Evolutionary conservation across 208 protist species (phyloP).

Genomic region (Strigomonas galati): DNA sequence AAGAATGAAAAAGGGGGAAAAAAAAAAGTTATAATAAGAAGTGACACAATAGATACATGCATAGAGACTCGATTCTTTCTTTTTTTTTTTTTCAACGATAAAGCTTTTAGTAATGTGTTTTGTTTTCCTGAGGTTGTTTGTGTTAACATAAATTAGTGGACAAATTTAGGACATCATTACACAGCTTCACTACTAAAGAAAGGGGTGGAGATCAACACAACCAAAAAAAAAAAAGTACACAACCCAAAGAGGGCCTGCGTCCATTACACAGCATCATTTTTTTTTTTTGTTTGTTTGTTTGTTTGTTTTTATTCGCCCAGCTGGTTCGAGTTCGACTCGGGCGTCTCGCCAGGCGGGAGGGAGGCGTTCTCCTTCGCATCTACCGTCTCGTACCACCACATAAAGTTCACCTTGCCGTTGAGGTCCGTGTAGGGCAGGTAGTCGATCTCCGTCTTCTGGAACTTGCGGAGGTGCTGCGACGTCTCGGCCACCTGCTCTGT

Average conservation of each 20-base stretch:
- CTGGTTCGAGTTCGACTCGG: slow-evolving; percentile 3
- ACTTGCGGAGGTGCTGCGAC: slow-evolving; percentile 62
- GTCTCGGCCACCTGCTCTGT: slow-evolving; percentile 65
- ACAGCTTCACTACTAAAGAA: too few relatives aligned
- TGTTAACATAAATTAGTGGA: too few relatives aligned
- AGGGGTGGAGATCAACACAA: slow-evolving; percentile 8
- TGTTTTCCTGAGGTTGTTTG: too few relatives aligned
- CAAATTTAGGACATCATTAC: too few relatives aligned
- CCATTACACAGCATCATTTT: too few relatives aligned
- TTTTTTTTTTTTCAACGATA: too few relatives aligned
- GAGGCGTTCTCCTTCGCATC: slow-evolving; percentile 30
- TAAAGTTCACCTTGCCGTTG: slow-evolving; percentile 92
- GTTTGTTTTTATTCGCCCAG: slow-evolving; percentile 21
- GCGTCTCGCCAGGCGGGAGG: slow-evolving; percentile 29
- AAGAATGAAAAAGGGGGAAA: slow-evolving; percentile 20
- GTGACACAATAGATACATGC: too few relatives aligned
- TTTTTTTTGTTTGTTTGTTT: not conserved
- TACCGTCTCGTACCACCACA: slow-evolving; percentile 92
- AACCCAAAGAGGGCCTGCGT: not conserved
- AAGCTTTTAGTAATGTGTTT: too few relatives aligned
- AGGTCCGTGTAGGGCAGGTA: slow-evolving; percentile 91
- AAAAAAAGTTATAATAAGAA: slow-evolving; percentile 19
- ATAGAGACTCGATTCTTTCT: too few relatives aligned
- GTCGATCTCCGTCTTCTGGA: slow-evolving; percentile 85
- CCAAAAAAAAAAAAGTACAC: slow-evolving; percentile 1